Base-by-base conservation (phyloP, 2,329 filamentous ascomycete species). In the Grosmannia serpens region DNA sequence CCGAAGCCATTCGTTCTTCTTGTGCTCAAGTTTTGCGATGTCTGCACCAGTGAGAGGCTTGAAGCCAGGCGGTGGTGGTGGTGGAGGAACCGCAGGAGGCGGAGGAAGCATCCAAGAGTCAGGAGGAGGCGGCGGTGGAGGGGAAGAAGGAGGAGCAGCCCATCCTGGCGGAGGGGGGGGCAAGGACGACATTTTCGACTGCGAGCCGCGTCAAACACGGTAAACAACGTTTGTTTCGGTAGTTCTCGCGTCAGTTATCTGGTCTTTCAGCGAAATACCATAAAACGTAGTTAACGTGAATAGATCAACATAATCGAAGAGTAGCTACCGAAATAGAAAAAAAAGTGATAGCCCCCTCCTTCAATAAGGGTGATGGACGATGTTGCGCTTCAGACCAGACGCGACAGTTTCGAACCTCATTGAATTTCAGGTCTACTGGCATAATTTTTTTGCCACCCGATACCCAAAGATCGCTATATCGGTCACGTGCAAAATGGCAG, bases 1-100 rank as follows among this genome's bases (percentile, higher is more conserved):
- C 62, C 91, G 87, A 67, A 97, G 79, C 95, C 95, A 99, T 85
- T 96, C 91, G 71, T 91, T 95, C 81, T 97, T 99, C 81, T 97
- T 99, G 74, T 96, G 89, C 59, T 91, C 89, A 69, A 96, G 95
- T 76, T 99, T 99, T 56, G 91, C 91, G 67, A 89, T 81, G 64
- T 91, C 89, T 51, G 91, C 86, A 69, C 97, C 87, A 64, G 85
- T 81, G 27, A 86, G 83, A 50, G 91, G 90, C 63, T 85, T 85
- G 71, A 91, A 95, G 47, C 90, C 90, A 29, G 91, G 91, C 27
- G 91, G 91, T 57, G 91, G 90, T 62, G 91, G 91, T 57, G 88
- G 76, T 44, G 79, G 77, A 46, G 79, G 77, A 33, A 73, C 73
- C 51, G 77, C 73, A 2, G 80, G 79, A 26, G 81, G 81, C 44